Base-by-base conservation (phyloP, 257 asterid species). In the Solanum virginianum region DNA sequence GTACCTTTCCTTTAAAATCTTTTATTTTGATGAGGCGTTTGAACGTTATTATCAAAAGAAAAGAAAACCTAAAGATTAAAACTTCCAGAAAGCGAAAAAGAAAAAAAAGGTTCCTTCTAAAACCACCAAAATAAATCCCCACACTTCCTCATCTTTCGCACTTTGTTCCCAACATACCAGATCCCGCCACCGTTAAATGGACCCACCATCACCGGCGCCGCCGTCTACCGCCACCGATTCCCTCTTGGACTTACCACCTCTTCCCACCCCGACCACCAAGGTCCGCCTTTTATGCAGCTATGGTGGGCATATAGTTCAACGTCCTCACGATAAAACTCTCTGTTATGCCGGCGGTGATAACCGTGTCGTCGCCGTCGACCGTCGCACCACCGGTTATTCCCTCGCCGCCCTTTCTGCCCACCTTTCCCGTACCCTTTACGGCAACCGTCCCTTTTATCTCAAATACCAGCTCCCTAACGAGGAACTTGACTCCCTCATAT, bases 281-380 rank as follows among this genome's bases (percentile, higher is more conserved):
- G 89, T 94, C 90, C 98, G 98, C 5, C 91, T 96, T n/a, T 91
- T 96, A 97, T 94, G 98, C 89, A 96, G 99, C 92, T 92, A 93
- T 85, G 96, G 95, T 80, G 98, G 99, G 32, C 96, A 91, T 90
- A 92, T 96, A 60, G 90, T 94, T 29, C 98, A 98, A 59, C 98
- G 98, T 57, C 94, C 98, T 3, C 93, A 91, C 86, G 90, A 81
- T 85, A 94, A 94, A 86, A 88, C 92, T 45, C 98, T 94, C 43
- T 88, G 88, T 87, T 96, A 96, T 86, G 92, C 94, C 87, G 97
- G 96, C 88, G 98, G 98, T 49, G 98, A 94, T 45, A 91, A 93
- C 47, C 95, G 98, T 71, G 92, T 96, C 86, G 90, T 96, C 81
- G 88, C 97, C 86, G 85, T 96, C 41, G 98, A 94, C 90, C 95